Base-by-base conservation (phyloP, 2,329 filamentous ascomycete species). In the Ophiostoma populinum region DNA sequence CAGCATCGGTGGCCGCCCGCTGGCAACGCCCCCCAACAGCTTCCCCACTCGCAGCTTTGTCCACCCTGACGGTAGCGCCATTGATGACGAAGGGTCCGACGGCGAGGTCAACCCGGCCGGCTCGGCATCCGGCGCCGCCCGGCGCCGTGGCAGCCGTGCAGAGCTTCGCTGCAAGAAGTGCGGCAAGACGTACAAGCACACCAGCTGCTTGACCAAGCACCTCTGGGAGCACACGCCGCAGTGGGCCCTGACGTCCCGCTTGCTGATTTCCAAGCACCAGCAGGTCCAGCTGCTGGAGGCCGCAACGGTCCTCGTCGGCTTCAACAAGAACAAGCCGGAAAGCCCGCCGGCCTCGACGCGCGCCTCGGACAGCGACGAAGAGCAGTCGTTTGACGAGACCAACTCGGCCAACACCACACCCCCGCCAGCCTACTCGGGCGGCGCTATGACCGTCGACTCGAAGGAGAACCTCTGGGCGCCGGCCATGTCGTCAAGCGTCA, bases 151-250 rank as follows among this genome's bases (percentile, higher is more conserved):
- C 57, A 80, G 73, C 61, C 72, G 75, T 51, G 74, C 76, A 51
- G 87, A 95, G 57, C 73, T 98, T 54, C 83, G 80, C 59, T 98
- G 90, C 65, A 83, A 93, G 55, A 87, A 86, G 61, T 98, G 90
- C 66, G 87, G 87, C 59, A 98, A 98, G 70, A 85, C 85, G 62
- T 98, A 98, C 74, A 98, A 98, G 75, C 90, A 98, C 70, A 92
- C 86, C 75, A 95, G 90, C 67, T 98, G 90, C 75, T 75, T 98
- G 67, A 92, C 82, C 57, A 98, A 95, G 74, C 90, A 98, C 76
- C 79, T 94, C 90, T 98, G 90, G 90, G 90, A 98, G 63, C 90
- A 98, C 60, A 92, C 92, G 55, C 87, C 90, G 46, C 83, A 93
- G 62, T 98, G 90, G 90, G 81, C 86, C 35, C 78, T 79, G 55